These are phyloP conservation scores for Geotrichum aggregatum DNA, from an alignment of 1,139 yeast genomes.

Conservation along the genomic window DNA sequence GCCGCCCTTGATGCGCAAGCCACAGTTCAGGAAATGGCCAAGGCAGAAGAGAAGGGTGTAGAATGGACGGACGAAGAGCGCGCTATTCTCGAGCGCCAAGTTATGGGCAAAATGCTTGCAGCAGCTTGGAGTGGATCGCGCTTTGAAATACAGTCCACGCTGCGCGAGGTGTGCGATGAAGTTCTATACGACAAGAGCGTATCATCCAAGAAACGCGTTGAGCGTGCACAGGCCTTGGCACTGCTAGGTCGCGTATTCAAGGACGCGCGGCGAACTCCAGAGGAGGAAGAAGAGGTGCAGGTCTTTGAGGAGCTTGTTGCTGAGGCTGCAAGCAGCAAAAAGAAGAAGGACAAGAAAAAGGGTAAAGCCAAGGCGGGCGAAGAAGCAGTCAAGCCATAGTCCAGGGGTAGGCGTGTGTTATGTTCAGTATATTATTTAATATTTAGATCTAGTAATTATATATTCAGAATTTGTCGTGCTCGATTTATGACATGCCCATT, in stretches of 20 bases:
- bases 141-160: constrained; percentile 80
- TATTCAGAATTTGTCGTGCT: too few species aligned
- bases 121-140: constrained; percentile 97
- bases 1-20: constrained; percentile 86
- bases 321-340: constrained; percentile 73
- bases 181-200: constrained; percentile 65
- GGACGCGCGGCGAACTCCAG: constrained; percentile 64
- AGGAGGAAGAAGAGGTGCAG: constrained; percentile 87
- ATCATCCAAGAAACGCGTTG: constrained; percentile 52
- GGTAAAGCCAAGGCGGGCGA: neutral
- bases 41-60: constrained; percentile 47
- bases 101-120: constrained; percentile 85
- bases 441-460: too few species aligned
- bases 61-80: constrained; percentile 75
- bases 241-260: constrained; percentile 72
- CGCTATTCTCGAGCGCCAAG: constrained; percentile 77
- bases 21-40: constrained; percentile 70
- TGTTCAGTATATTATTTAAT: too few species aligned
- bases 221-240: constrained; percentile 75
- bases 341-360: constrained; percentile 32
- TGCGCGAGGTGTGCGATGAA: constrained; percentile 79
- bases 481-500: too few species aligned
- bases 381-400: neutral
- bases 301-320: constrained; percentile 89
- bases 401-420: too few species aligned